A percentile compares a stretch with the other conserved stretches of the same genome.
phyloP scores from a whole-genome alignment of 441 rosid genomes.

The Omphalea diandra region DNA sequence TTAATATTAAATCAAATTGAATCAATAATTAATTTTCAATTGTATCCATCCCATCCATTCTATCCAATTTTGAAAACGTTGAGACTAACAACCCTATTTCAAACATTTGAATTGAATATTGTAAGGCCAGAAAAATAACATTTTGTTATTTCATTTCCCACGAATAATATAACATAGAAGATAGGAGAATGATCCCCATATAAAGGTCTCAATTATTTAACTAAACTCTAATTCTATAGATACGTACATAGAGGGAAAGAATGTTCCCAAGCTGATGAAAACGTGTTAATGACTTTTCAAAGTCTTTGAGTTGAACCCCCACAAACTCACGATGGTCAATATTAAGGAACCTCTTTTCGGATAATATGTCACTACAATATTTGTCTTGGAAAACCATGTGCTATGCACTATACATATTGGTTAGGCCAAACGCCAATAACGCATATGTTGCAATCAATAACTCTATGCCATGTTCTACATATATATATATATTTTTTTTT shows the following conservation, averaged over 20 bases:
- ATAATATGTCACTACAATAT: not conserved
- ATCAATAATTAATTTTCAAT: no score
- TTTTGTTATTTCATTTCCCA: slow-evolving; percentile 21
- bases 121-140: not conserved
- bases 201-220: slow-evolving; percentile 23
- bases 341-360: no score
- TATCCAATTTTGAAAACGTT: no score
- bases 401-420: not conserved
- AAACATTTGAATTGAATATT: not conserved
- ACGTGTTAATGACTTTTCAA: not conserved
- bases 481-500: no score
- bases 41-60: no score
- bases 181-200: slow-evolving; percentile 25
- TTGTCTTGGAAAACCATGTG: not conserved
- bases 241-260: slow-evolving; percentile 16
- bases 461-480: not conserved
- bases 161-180: not conserved
- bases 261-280: not conserved
- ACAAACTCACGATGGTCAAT: not conserved
- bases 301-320: not conserved
- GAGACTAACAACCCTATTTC: not conserved
- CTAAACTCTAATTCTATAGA: slow-evolving; percentile 19
- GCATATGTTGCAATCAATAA: not conserved
- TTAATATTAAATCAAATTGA: no score
- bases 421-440: slow-evolving; percentile 9